Percentiles rank a stretch among this genome's conserved stretches.
Conservation (phyloP, 78 protist species). For the Neovahlkampfia damariscottae region DNA sequence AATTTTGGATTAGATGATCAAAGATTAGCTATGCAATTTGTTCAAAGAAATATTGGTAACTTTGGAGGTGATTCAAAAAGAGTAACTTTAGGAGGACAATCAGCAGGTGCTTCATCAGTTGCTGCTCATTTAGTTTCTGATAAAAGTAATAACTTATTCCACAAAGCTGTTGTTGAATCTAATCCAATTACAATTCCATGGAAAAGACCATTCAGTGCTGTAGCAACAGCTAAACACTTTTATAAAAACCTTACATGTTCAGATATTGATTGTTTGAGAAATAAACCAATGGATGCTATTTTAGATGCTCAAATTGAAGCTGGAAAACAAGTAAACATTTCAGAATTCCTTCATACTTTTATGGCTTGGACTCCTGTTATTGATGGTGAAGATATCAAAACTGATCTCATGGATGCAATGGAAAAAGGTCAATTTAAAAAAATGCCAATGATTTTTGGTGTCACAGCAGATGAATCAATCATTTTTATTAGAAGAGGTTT, state of each 20-base stretch:
- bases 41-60: not conserved
- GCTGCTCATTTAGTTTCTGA: slow-evolving; percentile 6
- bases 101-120: slow-evolving; percentile 28
- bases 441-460: not conserved
- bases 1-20: slow-evolving; percentile 23
- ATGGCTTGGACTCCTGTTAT: not conserved
- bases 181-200: slow-evolving; percentile 4
- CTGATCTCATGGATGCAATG: not conserved
- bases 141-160: slow-evolving; percentile 19
- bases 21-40: slow-evolving; percentile 11
- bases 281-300: not conserved
- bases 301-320: not conserved
- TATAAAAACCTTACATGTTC: not conserved
- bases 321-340: not conserved
- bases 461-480: not conserved
- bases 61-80: slow-evolving; percentile 29
- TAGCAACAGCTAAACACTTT: not conserved
- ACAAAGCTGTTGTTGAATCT: slow-evolving; percentile 24
- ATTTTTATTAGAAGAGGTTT: not conserved
- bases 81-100: slow-evolving; percentile 27
- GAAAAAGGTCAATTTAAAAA: not conserved
- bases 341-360: not conserved
- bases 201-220: not conserved
- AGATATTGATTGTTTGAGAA: not conserved
- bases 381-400: not conserved